Evolutionary conservation across 306 rosid genomes (phyloP).

Genomic region (Oxytropis ochrocephala): DNA sequence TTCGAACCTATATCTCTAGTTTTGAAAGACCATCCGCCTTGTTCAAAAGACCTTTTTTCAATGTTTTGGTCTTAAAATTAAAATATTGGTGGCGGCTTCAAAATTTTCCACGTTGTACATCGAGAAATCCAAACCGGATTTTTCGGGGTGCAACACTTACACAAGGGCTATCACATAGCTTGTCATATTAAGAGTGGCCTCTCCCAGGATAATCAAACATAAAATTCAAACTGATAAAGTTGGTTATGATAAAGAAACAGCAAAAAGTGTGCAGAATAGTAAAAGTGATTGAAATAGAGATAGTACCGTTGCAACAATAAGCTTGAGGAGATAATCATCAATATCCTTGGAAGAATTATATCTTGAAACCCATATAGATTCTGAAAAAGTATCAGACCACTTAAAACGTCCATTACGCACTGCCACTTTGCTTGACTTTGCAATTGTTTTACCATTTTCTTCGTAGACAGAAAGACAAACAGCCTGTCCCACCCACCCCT

Average conservation of each 20-base stretch:
- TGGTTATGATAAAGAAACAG: slow-evolving; percentile 12
- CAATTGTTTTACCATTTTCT: slow-evolving; percentile 42
- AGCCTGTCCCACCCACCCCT: slow-evolving; percentile 61
- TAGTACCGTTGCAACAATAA: slow-evolving; percentile 50
- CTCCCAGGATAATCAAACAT: slow-evolving; percentile 41
- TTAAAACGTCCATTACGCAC: slow-evolving; percentile 52
- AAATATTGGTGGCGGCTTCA: no score
- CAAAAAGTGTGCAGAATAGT: slow-evolving; percentile 1
- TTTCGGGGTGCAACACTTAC: no score
- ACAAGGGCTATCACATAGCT: slow-evolving; percentile 22
- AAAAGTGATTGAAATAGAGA: not conserved
- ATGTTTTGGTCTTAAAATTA: no score
- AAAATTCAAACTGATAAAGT: slow-evolving; percentile 12
- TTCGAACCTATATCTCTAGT: no score
- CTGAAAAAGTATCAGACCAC: slow-evolving; percentile 50
- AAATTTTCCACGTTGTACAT: no score
- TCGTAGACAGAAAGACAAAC: slow-evolving; percentile 40
- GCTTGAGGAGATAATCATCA: slow-evolving; percentile 40
- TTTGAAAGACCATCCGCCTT: no score
- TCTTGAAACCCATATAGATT: slow-evolving; percentile 37
- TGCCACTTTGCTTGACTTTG: slow-evolving; percentile 35
- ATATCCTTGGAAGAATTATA: slow-evolving; percentile 32
- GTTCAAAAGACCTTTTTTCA: no score
- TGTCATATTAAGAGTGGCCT: slow-evolving; percentile 42
- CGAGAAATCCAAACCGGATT: no score